Base-by-base conservation (phyloP, 768 basidiomycete genomes). In the Lyophyllum shimeji region DNA sequence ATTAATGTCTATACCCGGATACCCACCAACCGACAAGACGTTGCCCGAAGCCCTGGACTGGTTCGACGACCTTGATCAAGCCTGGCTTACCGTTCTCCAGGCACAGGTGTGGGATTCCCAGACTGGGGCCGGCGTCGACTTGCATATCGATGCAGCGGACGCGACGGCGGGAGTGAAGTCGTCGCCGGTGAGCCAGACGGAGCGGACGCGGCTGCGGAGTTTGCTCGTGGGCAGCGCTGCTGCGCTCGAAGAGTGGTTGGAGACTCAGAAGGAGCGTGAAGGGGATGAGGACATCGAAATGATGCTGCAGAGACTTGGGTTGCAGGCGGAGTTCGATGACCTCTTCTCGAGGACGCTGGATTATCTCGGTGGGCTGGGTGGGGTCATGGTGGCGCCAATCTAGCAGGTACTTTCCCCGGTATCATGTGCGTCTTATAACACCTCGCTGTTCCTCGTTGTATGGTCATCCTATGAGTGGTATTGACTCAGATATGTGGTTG, bases 41-140 rank as follows among this genome's bases (percentile, higher is more conserved):
- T 69, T 93, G 1, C 76, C 71, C 29, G 72, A 78, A 34, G 75
- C 89, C 5, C 73, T 88, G 23, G 83, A 86, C 57, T 88, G 84
- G 74, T 71, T 92, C 23, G 82, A 84, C 64, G 85, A 89, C 63
- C 77, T 93, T 34, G 90, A 93, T 68, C 78, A 83, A 49, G 87
- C 83, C 0, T 93, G 90, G 90, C 60, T 83, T 13, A 77, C 82
- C 17, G 86, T 88, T 1, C 75, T 93, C 25, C 78, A 78, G 37
- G 71, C 73, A 5, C 85, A 89, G 62, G 75, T 79, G 1, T 93
- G 90, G 90, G 83, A 90, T 60, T 76, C 86, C 1, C 70, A 66
- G 3, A 46, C 67, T n/a, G 63, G 69, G 5, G 61, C 66, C 5
- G 73, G 75, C 4, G 57, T 60, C 1, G 81, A 76, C 21, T 60